Conservation (phyloP, 768 basidiomycete genomes). For the Trametes sanguinea region DNA sequence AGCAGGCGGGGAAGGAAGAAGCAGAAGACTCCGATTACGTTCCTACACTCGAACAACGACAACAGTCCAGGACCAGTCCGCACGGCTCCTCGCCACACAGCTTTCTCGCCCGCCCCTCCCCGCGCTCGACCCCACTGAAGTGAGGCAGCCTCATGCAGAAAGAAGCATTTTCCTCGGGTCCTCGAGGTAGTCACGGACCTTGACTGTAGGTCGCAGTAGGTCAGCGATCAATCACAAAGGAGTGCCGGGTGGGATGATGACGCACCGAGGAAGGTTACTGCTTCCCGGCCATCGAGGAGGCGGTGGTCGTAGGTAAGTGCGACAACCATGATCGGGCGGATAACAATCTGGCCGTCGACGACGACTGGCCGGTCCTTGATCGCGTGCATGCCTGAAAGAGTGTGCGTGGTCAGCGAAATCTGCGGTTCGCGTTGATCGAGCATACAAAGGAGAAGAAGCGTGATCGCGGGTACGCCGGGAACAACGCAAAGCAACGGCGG, state of each 20-base stretch:
- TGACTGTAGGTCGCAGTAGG: conserved; percentile 50
- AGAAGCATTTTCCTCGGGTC: conserved; percentile 92
- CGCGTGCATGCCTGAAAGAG: conserved; percentile 77
- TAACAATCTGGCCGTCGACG: conserved; percentile 92
- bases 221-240: not conserved
- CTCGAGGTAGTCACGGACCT: conserved; percentile 91
- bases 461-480: conserved; percentile 5
- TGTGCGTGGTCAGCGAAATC: not conserved
- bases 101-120: not conserved
- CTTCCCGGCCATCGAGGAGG: conserved; percentile 93
- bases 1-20: not conserved
- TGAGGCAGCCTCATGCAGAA: conserved; percentile 30
- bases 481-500: not conserved
- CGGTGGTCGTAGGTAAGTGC: conserved; percentile 96
- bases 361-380: conserved; percentile 92
- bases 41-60: conserved; percentile 5
- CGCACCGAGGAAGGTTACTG: conserved; percentile 95
- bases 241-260: conserved; percentile 20
- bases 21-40: not conserved
- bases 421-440: not conserved
- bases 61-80: conserved; percentile 3
- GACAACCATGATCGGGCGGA: conserved; percentile 96
- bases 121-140: not conserved
- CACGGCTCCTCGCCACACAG: not conserved
- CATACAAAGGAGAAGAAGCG: not conserved